Evolutionary conservation across 345 rosid genomes (phyloP).

Genomic region (Cardiospermum halicacabum): DNA sequence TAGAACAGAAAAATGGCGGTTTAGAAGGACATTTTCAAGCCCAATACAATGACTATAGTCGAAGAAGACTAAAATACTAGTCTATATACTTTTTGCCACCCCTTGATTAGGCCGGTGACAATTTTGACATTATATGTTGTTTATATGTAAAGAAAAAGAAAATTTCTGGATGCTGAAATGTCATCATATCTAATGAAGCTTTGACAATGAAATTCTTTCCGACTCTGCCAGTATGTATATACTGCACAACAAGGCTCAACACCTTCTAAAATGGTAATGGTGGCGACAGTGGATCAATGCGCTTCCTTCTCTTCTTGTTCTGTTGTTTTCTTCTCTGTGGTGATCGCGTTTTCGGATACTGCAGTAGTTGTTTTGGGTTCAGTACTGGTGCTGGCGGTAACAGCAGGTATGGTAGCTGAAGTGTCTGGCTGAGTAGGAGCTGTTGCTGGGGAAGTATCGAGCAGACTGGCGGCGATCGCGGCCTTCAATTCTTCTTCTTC

Average conservation of each 20-base stretch:
- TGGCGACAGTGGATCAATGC: constrained; percentile 10
- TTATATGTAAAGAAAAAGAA: background rate
- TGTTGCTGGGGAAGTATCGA: constrained; percentile 52
- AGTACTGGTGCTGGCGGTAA: constrained; percentile 11
- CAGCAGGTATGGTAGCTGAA: too few species aligned
- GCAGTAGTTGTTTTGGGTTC: constrained; percentile 25
- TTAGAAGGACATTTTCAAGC: background rate
- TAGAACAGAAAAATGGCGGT: background rate
- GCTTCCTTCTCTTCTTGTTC: constrained; percentile 19
- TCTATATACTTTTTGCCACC: background rate
- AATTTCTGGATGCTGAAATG: background rate
- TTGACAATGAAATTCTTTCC: background rate
- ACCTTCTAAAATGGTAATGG: constrained; percentile 17
- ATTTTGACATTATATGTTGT: too few species aligned
- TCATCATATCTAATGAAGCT: constrained; percentile 1
- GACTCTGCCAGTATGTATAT: constrained; percentile 15
- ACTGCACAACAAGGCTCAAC: constrained; percentile 15
- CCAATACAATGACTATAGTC: background rate
- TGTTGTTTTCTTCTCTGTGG: constrained; percentile 18
- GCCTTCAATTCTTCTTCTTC: constrained; percentile 87
- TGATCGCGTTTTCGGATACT: constrained; percentile 26
- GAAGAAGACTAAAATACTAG: too few species aligned
- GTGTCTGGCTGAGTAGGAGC: too few species aligned
- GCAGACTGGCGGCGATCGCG: constrained; percentile 85
- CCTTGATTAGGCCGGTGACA: background rate